Base-by-base conservation (phyloP, 371 early-diverging fungal species). In the Entomophthora muscae region DNA sequence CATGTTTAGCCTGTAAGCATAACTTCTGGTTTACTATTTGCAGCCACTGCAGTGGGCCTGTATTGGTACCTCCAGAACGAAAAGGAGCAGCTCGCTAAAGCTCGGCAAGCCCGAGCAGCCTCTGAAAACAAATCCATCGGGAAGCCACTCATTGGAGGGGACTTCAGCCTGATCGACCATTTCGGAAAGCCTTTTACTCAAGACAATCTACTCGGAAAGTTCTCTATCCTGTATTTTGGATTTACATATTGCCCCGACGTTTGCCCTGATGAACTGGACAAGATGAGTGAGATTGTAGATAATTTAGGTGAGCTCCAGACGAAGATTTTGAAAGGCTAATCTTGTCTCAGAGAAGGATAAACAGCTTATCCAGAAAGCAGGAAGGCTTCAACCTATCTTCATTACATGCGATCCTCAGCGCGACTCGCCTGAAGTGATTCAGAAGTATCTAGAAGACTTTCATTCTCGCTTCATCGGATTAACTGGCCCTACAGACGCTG, bases 211-310 rank as follows among this genome's bases (percentile, higher is more conserved):
- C 76, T 76, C 33, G 98, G 93, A 27, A 84, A 81, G 53, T 95
- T 82, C 69, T 77, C 82, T 69, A 76, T 98, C 67, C 75, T 97
- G 17, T 98, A 98, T 75, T 98, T 98, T 80, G 98, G 98, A 10
- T 98, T 96, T 74, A 95, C 96, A 26, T 80, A 95, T 76, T 98
- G 98, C 70, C 98, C 98, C 0, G 98, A 98, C 76, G 90, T 98
- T 62, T 98, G 98, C 64, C 98, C 98, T 23, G 97, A 96, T 65
- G 98, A 98, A 72, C 75, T 98, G 59, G 97, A 98, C 69, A 95
- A 94, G 76, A 93, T 98, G 84, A 86, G 90, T 2, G 83, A 86
- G 63, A 88, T 91, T 13, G 79, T 93, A n/a, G 87, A 93, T 31
- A 72, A 69, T 1, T 68, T 91, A 57, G 83, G 88, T 81, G 80